Conservation (phyloP, 225 moss, liverwort and hornwort genomes). For the Marchantia paleacea region DNA sequence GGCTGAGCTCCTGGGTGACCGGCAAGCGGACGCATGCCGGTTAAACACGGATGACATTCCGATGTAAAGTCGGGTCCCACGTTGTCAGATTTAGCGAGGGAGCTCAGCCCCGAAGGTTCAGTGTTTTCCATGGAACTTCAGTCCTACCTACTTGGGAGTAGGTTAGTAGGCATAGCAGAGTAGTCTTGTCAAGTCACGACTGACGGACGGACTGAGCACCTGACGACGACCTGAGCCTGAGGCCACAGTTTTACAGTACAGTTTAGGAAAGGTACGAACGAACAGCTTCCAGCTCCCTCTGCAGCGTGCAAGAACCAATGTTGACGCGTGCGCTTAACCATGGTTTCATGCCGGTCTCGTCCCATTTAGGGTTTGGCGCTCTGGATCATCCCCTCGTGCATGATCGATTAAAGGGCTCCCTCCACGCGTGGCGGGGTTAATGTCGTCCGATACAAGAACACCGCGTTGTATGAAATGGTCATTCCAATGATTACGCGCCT, state of each 20-base stretch:
- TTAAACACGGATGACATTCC: too few species aligned
- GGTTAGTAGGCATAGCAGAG: not conserved
- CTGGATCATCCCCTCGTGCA: not conserved
- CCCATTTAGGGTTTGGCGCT: not conserved
- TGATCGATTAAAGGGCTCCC: not conserved
- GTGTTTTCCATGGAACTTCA: too few species aligned
- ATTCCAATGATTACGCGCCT: not conserved
- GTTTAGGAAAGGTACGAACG: not conserved
- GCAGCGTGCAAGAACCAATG: not conserved
- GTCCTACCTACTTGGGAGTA: too few species aligned
- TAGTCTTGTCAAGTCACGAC: not conserved
- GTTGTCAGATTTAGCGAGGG: too few species aligned
- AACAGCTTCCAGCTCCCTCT: not conserved
- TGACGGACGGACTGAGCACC: not conserved
- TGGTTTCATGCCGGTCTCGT: not conserved
- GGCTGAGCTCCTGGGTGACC: too few species aligned
- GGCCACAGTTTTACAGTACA: not conserved
- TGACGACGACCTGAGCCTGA: too few species aligned
- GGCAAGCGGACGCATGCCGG: too few species aligned
- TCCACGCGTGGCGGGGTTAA: not conserved
- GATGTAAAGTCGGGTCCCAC: too few species aligned
- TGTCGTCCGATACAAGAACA: constrained; percentile 7
- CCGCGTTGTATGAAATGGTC: not conserved
- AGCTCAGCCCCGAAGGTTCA: too few species aligned
- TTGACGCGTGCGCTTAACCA: not conserved